phyloP scores from a whole-genome alignment of 1,284 basidiomycete genomes.

The Ustilago shanxiensis region DNA sequence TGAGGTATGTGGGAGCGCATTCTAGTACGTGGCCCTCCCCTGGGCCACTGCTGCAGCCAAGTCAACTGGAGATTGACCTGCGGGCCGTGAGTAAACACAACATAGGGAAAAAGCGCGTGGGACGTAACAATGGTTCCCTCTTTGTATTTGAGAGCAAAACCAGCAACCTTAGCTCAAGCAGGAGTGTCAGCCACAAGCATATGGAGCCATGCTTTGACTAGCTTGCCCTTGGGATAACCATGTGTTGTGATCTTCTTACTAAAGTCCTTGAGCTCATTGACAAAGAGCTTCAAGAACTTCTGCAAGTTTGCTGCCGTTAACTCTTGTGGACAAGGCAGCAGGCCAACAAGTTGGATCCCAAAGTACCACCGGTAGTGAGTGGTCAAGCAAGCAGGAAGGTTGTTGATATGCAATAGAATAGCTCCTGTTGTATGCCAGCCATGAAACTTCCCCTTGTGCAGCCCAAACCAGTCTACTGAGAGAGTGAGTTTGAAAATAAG shows the following conservation, averaged over 20 bases:
- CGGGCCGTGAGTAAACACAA: no score
- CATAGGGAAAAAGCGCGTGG: no score
- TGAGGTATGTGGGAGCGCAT: no score
- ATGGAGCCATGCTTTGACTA: not conserved
- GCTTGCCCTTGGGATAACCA: not conserved
- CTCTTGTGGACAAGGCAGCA: slow-evolving; percentile 15
- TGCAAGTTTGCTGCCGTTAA: not conserved
- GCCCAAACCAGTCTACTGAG: slow-evolving; percentile 14
- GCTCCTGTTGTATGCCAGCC: slow-evolving; percentile 7
- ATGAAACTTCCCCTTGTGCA: slow-evolving; percentile 2
- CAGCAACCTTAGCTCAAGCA: slow-evolving; percentile 8
- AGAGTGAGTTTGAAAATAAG: slow-evolving; percentile 14
- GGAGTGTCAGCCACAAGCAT: slow-evolving; percentile 11
- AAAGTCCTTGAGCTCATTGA: slow-evolving; percentile 6
- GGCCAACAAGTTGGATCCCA: slow-evolving; percentile 8
- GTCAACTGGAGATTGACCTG: no score
- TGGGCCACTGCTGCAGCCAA: no score
- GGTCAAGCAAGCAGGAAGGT: not conserved
- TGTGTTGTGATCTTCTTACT: not conserved
- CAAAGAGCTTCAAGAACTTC: slow-evolving; percentile 2
- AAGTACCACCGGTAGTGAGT: not conserved
- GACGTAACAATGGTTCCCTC: no score
- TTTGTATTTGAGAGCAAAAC: not conserved
- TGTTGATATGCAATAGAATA: slow-evolving; percentile 9
- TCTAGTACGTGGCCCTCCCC: no score